Evolutionary conservation across 2,329 filamentous ascomycete species (phyloP).

Genomic region (Aspergillus jensenii): DNA sequence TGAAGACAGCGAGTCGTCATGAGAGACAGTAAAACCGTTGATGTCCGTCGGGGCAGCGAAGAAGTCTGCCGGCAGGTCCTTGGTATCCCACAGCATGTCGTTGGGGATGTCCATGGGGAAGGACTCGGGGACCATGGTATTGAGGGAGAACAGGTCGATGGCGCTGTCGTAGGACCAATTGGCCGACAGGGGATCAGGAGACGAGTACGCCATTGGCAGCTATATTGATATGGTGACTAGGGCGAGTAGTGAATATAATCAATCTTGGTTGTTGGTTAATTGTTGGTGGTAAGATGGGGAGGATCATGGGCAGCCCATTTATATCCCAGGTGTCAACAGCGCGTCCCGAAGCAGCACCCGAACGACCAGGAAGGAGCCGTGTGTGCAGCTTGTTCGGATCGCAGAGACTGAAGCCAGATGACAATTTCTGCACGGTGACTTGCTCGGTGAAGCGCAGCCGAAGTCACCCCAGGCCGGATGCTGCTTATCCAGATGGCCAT

Average conservation of each 20-base stretch:
- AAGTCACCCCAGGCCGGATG: constrained; percentile 28
- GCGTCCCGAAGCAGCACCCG: neutral
- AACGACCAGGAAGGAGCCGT: neutral
- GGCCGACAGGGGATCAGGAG: constrained; percentile 34
- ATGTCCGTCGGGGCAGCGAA: constrained; percentile 31
- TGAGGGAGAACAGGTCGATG: constrained; percentile 35
- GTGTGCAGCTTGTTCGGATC: neutral
- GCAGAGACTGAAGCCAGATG: neutral
- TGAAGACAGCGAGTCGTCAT: constrained; percentile 31
- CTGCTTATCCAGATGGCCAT: constrained; percentile 17
- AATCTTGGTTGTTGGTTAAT: neutral
- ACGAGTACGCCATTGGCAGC: constrained; percentile 9
- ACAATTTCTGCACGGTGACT: constrained; percentile 8
- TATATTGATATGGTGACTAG: neutral
- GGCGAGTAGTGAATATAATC: neutral
- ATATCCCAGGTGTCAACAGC: neutral
- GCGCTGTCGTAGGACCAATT: constrained; percentile 38
- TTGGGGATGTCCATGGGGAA: constrained; percentile 32
- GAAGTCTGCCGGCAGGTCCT: constrained; percentile 31
- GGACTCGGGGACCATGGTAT: constrained; percentile 31
- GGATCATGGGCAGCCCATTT: neutral
- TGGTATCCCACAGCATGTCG: constrained; percentile 29
- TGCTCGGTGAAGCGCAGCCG: constrained; percentile 19
- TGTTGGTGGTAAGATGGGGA: neutral
- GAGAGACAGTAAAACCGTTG: constrained; percentile 33